Evolutionary conservation across 257 asterid species (phyloP), one percentile per base, ranked within the genome.

Genomic region (Linaria vulgaris): DNA sequence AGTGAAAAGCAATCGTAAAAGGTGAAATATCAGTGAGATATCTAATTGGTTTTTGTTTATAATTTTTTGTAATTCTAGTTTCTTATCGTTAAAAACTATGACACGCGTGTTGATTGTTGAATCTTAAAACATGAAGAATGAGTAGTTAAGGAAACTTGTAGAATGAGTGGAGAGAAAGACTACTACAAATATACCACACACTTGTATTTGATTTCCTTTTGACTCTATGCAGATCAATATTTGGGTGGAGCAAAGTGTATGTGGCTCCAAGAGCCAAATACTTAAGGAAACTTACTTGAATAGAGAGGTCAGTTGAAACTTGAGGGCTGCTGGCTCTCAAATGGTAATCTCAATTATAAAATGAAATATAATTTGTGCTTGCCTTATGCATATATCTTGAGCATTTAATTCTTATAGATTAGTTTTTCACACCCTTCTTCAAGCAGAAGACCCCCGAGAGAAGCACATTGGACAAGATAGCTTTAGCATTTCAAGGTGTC

Each of bases 171-270:
- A n/a, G n/a, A 12, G 34, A 25, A 19, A 16, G 56, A 66, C 25
- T 34, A 3, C 10, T 1, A 34, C 9, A 16, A 21, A 11, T 47
- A 53, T 56, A 53, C n/a, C 15, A 46, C 38, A 31, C 13, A 53
- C 0, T 50, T 17, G 30, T 51, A 43, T 38, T 15, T 58, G 56
- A 1, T 13, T 22, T 52, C 52, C 27, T 61, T 30, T 70, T 43
- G 70, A 44, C 34, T 27, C 34, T 2, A 58, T 71, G 19, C 83
- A 94, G 99, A 84, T 94, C 54, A 72, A 56, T 38, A 94, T 94
- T 52, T 94, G 99, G 99, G 99, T 90, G 63, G 96, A 94, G 68
- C 82, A 96, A 58, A 94, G 90, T 76, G 99, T 94, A 54, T 94
- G 90, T 74, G 97, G 97, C 69, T 87, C 99, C 37, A 83, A 95